These are phyloP conservation scores for Aspergillus carbonarius DNA, from an alignment of 2,329 filamentous ascomycete species.

Conservation along the genomic window DNA sequence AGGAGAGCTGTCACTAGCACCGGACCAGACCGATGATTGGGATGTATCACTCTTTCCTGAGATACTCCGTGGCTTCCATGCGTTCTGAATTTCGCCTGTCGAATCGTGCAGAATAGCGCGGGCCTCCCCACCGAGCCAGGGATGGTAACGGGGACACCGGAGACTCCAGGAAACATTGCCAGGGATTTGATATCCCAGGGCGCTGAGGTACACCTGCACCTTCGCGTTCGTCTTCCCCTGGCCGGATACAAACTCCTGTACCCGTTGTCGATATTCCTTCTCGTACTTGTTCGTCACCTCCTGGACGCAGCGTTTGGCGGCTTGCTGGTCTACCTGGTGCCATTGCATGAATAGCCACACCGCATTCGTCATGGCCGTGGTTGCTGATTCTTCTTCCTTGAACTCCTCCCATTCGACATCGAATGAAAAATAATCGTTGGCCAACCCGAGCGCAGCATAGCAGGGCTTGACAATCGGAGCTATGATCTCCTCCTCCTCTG, in stretches of 20 bases:
- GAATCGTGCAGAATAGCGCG: neutral
- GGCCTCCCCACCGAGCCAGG: slow-evolving; percentile 6
- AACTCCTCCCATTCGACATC: slow-evolving; percentile 20
- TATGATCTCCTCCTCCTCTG: slow-evolving; percentile 5
- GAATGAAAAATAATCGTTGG: slow-evolving; percentile 21
- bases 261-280: slow-evolving; percentile 5
- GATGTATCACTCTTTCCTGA: slow-evolving; percentile 2
- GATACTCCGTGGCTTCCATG: neutral
- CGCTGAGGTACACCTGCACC: slow-evolving; percentile 9
- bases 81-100: neutral
- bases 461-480: slow-evolving; percentile 15
- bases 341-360: slow-evolving; percentile 21
- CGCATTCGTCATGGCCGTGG: slow-evolving; percentile 15
- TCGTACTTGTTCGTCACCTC: slow-evolving; percentile 14
- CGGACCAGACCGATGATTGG: slow-evolving; percentile 1
- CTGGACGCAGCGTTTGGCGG: slow-evolving; percentile 11
- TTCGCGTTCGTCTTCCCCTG: slow-evolving; percentile 1
- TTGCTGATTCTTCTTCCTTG: neutral
- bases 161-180: slow-evolving; percentile 20
- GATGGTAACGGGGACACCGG: slow-evolving; percentile 19
- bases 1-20: neutral
- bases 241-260: slow-evolving; percentile 1
- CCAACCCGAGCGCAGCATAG: slow-evolving; percentile 18
- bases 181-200: slow-evolving; percentile 15
- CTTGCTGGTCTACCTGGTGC: slow-evolving; percentile 8